A percentile compares a stretch with the other conserved stretches of the same genome.
Conservation (phyloP, 2,329 filamentous ascomycete genomes). For the Colletotrichum orchidophilum region DNA sequence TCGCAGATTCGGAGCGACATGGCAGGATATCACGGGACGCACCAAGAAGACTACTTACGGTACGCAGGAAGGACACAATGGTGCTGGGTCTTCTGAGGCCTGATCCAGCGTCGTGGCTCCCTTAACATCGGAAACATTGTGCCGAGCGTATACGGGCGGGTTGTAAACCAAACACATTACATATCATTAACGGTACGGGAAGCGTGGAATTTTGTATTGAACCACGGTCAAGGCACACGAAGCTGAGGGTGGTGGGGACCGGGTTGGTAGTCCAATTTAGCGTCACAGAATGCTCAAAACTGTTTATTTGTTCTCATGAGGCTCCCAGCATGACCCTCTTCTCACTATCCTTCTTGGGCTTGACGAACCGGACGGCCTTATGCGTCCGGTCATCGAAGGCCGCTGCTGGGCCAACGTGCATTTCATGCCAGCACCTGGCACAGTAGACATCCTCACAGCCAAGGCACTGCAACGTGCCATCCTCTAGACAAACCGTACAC, state of each 20-base stretch:
- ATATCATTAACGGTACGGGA: neutral
- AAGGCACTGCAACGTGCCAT: slow-evolving; percentile 76
- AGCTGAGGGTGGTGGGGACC: neutral
- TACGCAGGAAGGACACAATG: slow-evolving; percentile 16
- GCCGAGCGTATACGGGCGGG: neutral
- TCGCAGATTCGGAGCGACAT: slow-evolving; percentile 83
- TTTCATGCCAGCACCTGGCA: slow-evolving; percentile 80
- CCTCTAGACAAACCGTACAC: slow-evolving; percentile 85
- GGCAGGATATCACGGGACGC: slow-evolving; percentile 83
- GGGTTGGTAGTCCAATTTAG: neutral
- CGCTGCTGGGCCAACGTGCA: slow-evolving; percentile 76
- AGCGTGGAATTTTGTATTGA: slow-evolving; percentile 3
- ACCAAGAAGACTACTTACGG: slow-evolving; percentile 35
- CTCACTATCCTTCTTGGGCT: slow-evolving; percentile 44
- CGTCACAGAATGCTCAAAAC: slow-evolving; percentile 19
- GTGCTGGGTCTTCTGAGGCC: slow-evolving; percentile 14
- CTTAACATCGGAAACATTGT: neutral
- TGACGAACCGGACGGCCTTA: slow-evolving; percentile 68
- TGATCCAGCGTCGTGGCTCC: neutral
- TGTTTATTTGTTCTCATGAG: slow-evolving; percentile 32
- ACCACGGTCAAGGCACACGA: slow-evolving; percentile 15
- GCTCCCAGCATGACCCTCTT: slow-evolving; percentile 49
- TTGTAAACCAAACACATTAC: neutral
- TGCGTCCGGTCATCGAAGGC: slow-evolving; percentile 78
- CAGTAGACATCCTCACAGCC: slow-evolving; percentile 85